A percentile compares a stretch with the other conserved stretches of the same genome.
Evolutionary conservation across 2,329 filamentous ascomycete genomes (phyloP).

Genomic region (Fusarium graminum): DNA sequence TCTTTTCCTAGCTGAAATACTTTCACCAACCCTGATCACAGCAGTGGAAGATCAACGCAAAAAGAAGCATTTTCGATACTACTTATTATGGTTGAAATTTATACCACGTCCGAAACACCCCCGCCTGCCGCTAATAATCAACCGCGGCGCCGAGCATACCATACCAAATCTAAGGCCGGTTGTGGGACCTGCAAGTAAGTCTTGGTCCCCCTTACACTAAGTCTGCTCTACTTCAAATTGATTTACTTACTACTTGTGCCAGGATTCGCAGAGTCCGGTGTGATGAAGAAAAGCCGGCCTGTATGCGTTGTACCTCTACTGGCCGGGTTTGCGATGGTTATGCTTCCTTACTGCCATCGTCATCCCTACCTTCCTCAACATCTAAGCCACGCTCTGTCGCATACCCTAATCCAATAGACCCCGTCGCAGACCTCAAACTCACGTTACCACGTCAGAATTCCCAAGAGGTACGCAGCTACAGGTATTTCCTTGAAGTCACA

Average conservation of each 20-base stretch:
- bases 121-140: fast-evolving
- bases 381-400: no score
- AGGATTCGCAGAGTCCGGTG: conserved; percentile 2
- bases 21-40: no score
- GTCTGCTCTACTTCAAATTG: neutral
- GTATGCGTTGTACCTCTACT: conserved; percentile 17
- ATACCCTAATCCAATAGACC: fast-evolving
- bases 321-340: conserved; percentile 28
- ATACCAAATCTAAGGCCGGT: neutral
- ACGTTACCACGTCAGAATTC: neutral
- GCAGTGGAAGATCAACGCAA: no score
- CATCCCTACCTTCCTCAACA: no score
- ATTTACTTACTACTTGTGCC: neutral
- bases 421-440: neutral
- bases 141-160: neutral
- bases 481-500: conserved; percentile 17
- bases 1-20: no score
- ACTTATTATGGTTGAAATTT: neutral
- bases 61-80: fast-evolving
- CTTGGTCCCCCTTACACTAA: no score
- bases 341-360: no score
- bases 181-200: conserved; percentile 10
- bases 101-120: fast-evolving
- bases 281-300: conserved; percentile 7
- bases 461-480: conserved; percentile 14